phyloP scores from a whole-genome alignment of 179 eudicot species.

The Dionaea muscipula region DNA sequence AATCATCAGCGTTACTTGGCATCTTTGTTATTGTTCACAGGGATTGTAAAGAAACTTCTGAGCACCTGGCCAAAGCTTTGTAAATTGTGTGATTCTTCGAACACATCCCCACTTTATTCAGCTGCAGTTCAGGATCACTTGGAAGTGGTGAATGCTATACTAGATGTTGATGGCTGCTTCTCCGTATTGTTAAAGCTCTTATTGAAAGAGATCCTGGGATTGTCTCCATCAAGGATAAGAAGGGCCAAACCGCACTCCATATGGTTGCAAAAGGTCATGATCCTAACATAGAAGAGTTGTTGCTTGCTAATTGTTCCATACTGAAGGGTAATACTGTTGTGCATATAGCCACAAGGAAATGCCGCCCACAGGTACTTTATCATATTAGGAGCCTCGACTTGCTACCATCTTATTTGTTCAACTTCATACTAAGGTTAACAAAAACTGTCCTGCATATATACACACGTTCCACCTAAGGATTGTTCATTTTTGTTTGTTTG shows the following conservation, averaged over 20 bases:
- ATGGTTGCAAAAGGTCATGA: conserved; percentile 91
- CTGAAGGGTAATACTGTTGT: conserved; percentile 80
- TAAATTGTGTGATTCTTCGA: conserved; percentile 47
- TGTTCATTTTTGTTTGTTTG: too few relatives aligned
- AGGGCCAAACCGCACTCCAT: conserved; percentile 89
- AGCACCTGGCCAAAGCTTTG: conserved; percentile 65
- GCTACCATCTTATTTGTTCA: too few relatives aligned
- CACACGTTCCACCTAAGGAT: too few relatives aligned
- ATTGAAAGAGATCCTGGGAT: conserved; percentile 51
- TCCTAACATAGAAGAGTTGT: conserved; percentile 52
- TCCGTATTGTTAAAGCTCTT: conserved; percentile 49
- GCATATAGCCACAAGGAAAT: conserved; percentile 75
- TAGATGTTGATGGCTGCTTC: conserved; percentile 41
- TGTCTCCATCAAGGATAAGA: conserved; percentile 67
- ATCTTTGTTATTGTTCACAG: conserved; percentile 21
- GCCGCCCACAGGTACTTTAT: conserved; percentile 55
- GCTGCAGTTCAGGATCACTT: conserved; percentile 66
- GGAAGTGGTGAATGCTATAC: conserved; percentile 64
- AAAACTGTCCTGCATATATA: too few relatives aligned
- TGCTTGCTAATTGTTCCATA: conserved; percentile 57
- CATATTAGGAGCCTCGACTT: not conserved
- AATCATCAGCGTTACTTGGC: not conserved
- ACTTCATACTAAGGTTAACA: too few relatives aligned
- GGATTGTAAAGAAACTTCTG: conserved; percentile 50
- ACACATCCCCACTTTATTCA: conserved; percentile 77